Evolutionary conservation across 768 basidiomycete species (phyloP), one percentile per base, ranked within the genome.

Genomic region (Lactifluus echinatus): DNA sequence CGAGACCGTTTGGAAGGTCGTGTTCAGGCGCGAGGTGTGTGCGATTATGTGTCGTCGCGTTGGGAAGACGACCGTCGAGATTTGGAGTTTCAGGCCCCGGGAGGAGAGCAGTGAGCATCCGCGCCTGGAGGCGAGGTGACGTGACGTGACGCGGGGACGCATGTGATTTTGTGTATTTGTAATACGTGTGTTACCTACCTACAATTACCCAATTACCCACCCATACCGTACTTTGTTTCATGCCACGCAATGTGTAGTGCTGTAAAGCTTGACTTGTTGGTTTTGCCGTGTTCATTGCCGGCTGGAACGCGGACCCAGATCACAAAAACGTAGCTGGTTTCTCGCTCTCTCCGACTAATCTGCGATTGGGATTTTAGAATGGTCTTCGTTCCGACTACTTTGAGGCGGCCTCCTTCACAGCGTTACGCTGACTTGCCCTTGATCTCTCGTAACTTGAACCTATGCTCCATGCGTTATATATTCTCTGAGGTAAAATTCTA

Each of bases 1-100:
- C 58, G 91, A 94, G 68, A 82, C 79, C 55, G 84, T 93, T 51
- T 97, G 93, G 94, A 84, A 91, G 72, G 86, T 92, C 40, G 82
- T 77, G 37, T 87, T 84, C 73, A 77, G 80, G 66, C 74, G 79
- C 29, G 83, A 88, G 67, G 80, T 81, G 49, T 87, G 83, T 68
- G 89, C 86, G 19, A 76, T 96, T 40, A 81, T 93, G 74, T 89
- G 88, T 71, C 84, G 82, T 75, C 76, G 89, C 57, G 81, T 76
- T 29, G 87, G 84, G 26, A 87, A 85, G 76, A 93, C 89, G 51
- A 83, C 89, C 19, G 81, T 94, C 71, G 94, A 95, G 76, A 82
- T 94, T 52, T 87, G 90, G 83, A 85, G 80, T 63, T 82, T 87
- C 72, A 73, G 75, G 65, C 79, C 80, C n/a, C 72, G 66, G 64